phyloP scores from a whole-genome alignment of 2,329 filamentous ascomycete species.

The Colletotrichum plurivorum region DNA sequence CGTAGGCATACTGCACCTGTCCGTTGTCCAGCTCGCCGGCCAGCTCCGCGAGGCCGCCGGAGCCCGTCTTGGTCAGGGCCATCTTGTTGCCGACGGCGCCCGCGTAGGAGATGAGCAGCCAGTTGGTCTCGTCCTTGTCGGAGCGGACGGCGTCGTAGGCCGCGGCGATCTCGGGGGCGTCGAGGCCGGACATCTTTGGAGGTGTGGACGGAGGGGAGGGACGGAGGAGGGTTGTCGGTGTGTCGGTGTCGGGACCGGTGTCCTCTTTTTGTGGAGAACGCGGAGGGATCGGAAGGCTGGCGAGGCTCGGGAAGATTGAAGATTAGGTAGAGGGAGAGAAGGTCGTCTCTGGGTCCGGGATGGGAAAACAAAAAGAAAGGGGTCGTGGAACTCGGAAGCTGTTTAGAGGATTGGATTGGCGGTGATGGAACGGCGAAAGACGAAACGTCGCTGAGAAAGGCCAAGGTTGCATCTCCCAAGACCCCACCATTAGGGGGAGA shows the following conservation, averaged over 20 bases:
- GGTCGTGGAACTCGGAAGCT: conserved; percentile 26
- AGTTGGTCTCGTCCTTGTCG: conserved; percentile 76
- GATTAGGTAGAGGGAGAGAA: not conserved
- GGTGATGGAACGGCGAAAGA: conserved; percentile 29
- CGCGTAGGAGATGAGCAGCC: conserved; percentile 76
- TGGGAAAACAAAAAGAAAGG: not conserved
- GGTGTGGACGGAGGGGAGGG: not conserved
- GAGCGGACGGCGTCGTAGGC: conserved; percentile 78
- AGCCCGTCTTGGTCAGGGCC: conserved; percentile 69
- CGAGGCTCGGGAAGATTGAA: conserved; percentile 10
- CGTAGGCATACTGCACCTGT: conserved; percentile 77
- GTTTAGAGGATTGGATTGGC: conserved; percentile 19
- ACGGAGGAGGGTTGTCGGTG: not conserved
- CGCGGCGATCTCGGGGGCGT: conserved; percentile 71
- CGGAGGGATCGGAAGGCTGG: not conserved
- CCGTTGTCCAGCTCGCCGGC: conserved; percentile 67
- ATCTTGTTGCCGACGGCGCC: conserved; percentile 69
- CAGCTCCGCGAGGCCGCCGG: conserved; percentile 73
- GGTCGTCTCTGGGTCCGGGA: conserved; percentile 10
- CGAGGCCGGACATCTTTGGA: conserved; percentile 66
- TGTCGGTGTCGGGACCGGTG: conserved; percentile 8
- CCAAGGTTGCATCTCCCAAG: conserved; percentile 35
- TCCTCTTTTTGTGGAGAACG: not conserved
- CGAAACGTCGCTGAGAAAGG: conserved; percentile 36
- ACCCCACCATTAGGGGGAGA: conserved; percentile 28